Evolutionary conservation across 257 asterid species (phyloP), one percentile per base, ranked within the genome.

Genomic region (Scutellaria galericulata): DNA sequence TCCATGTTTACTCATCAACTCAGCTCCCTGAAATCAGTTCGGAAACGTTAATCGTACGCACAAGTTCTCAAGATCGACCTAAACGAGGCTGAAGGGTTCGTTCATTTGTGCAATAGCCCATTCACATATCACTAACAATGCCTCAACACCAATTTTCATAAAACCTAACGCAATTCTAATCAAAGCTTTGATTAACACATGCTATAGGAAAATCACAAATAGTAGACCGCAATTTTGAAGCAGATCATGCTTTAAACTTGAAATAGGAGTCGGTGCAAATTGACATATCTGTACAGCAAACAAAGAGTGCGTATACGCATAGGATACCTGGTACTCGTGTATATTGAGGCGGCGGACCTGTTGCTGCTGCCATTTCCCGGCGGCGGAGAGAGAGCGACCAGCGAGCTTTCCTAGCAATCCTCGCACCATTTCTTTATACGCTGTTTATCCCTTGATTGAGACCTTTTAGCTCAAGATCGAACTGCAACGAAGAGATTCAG

Each of bases 301-400:
- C 60, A 54, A 62, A 39, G 64, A 39, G 41, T 51, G 74, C 42
- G 61, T 20, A 24, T 42, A 27, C 8, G 35, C 9, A 9, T 35
- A 13, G 8, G 72, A 9, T 39, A 94, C 99, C 97, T 92, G 99
- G 79, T 92, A 95, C 60, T 95, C 99, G 80, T 95, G 98, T 60
- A 92, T 84, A 79, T 95, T 95, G 86, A 95, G 97, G 77, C 97
- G 97, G 77, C 98, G 98, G 80, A 95, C 95, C 90, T 95, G 99
- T 61, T 95, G 99, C 71, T 90, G 96, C 75, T 95, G 98, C 99
- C 99, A 95, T 83, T 88, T 90, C 7, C 99, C 98, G 81, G 98
- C 96, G 56, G 86, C 80, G 70, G 97, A 86, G 54, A 95, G 90
- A 57, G 99, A 86, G 70, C 92, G 91, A 64, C 73, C 64, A 46